Base-by-base conservation (phyloP, 345 rosid genomes). In the Streptanthus diversifolius region DNA sequence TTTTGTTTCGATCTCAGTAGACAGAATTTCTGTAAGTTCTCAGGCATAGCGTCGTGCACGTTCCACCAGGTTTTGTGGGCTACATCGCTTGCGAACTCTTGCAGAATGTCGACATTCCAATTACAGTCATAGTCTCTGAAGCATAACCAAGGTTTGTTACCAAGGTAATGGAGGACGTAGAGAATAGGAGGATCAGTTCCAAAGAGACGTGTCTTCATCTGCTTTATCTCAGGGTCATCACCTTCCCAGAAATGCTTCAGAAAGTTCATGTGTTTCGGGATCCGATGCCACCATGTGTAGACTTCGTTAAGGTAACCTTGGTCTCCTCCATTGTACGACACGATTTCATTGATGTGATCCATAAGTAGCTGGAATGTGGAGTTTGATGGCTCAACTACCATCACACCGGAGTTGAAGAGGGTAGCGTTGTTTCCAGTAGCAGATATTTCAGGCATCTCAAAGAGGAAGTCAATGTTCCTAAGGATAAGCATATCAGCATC, bases 271-370 rank as follows among this genome's bases (percentile, higher is more conserved):
- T 80, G 93, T 68, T 81, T 87, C 4, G 96, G 98, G 56, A 92
- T 92, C 72, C 96, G 88, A 81, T 92, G 98, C 98, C 98, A 92
- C 96, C 96, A 92, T 1, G 96, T 92, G 83, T 85, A 92, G 54
- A 92, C 82, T 72, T 89, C 92, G 40, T 92, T 92, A 5, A 92
- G 79, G 73, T 87, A 92, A 1, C 98, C 98, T 77, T 92, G 98
- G 70, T 92, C 98, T 43, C 96, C 93, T 6, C 98, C 98, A 9
- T 92, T 92, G 83, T 92, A 92, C 12, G 98, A 92, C 75, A 83
- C 90, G 22, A 92, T 92, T 65, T 88, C 93, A 32, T 87, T 80
- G 65, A 92, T 89, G 73, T 92, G 90, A 77, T 89, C 93, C 96
- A 89, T 92, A 29, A 92, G 73, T 61, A 92, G 77, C 80, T 85